A percentile compares a stretch with the other conserved stretches of the same genome.
Conservation (phyloP, 2,329 filamentous ascomycete species). For the Zasmidium cellare region DNA sequence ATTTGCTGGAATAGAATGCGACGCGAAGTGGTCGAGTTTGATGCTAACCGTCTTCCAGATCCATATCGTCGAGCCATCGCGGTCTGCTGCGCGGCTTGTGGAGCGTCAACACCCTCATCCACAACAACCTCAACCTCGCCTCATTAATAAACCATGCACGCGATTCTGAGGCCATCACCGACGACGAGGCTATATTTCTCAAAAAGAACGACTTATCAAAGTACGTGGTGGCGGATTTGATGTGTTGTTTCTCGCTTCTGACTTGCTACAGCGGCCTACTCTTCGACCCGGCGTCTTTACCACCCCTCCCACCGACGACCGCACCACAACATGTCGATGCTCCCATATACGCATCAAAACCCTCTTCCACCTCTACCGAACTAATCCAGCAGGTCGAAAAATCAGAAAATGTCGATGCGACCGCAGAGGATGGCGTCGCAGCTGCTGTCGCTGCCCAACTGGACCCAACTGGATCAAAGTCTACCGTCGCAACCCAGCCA, state of each 20-base stretch:
- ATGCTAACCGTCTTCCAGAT: slow-evolving; percentile 1
- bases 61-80: neutral
- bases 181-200: slow-evolving; percentile 13
- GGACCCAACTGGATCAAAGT: slow-evolving; percentile 9
- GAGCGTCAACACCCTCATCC: slow-evolving; percentile 4
- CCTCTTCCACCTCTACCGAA: slow-evolving; percentile 16
- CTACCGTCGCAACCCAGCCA: slow-evolving; percentile 9
- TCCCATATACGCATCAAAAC: slow-evolving; percentile 30
- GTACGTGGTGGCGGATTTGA: slow-evolving; percentile 5
- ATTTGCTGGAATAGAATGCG: neutral
- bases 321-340: slow-evolving; percentile 28
- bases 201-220: slow-evolving; percentile 9
- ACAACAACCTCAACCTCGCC: slow-evolving; percentile 5
- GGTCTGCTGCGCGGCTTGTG: neutral
- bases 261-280: slow-evolving; percentile 50
- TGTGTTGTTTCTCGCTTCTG: neutral
- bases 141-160: slow-evolving; percentile 6
- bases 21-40: slow-evolving; percentile 2
- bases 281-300: slow-evolving; percentile 49
- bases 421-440: slow-evolving; percentile 19
- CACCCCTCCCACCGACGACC: slow-evolving; percentile 42
- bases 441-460: slow-evolving; percentile 6
- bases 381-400: slow-evolving; percentile 10
- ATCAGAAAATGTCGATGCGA: slow-evolving; percentile 14
- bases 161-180: slow-evolving; percentile 1